Evolutionary conservation across 768 basidiomycete genomes (phyloP), one percentile per base, ranked within the genome.

Genomic region (Leucocoprinus birnbaumii): DNA sequence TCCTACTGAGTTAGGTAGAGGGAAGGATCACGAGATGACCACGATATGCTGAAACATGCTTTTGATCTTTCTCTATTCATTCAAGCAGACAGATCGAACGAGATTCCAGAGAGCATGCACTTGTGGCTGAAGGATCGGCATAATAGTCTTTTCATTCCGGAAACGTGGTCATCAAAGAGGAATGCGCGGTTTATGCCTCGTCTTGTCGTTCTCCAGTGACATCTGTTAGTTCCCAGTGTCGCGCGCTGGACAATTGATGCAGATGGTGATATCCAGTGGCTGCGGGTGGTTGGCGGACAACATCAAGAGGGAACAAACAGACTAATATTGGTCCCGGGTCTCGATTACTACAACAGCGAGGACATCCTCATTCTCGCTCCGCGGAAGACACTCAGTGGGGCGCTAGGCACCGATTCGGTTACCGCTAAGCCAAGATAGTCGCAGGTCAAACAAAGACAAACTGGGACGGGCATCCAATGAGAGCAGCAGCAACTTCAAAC

Each of bases 371-470:
- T 48, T 27, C 41, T 48, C 47, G 27, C 26, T 48, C 54, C 54
- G 54, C 54, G 54, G 54, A 49, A 44, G 48, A 55, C 21, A 41
- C 14, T 34, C 18, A 26, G 37, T 48, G 53, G 38, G 40, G 38
- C 26, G 41, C 11, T 43, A 48, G 40, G 26, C 13, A 43, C 40
- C n/a, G 25, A 14, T 48, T 44, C 21, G 43, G 52, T n/a, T 46
- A 53, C 44, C 34, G 31, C 18, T 45, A 45, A 43, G 38, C 21
- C 16, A 41, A 38, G 31, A 52, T 52, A 46, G 35, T 22, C 13
- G 31, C 49, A 13, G 25, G 18, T 31, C 21, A 44, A 44, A 53
- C 8, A 42, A 18, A n/a, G 4, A 42, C 42, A 53, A 46, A 46
- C 16, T 31, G 3, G 24, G 7, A 16, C 34, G 14, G 16, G 25